Evolutionary conservation across 805 yeast species (phyloP), one percentile per base, ranked within the genome.

Genomic region (Metschnikowia lachancei): DNA sequence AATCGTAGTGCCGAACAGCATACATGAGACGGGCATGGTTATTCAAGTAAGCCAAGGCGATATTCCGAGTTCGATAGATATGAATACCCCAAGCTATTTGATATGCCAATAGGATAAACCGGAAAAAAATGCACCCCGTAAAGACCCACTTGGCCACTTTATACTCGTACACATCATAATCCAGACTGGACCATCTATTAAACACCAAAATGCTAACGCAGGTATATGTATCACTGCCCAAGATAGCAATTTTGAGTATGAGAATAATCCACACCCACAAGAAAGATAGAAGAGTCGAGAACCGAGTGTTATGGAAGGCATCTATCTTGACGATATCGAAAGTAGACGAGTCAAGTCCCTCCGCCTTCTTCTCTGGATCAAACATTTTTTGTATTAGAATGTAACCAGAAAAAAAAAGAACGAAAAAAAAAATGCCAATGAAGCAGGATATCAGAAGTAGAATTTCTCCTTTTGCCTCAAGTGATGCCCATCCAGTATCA

Each of bases 161-260:
- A 75, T 80, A 60, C 57, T 76, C 73, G 54, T 70, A 72, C 3
- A 74, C 73, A 48, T 67, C 56, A 47, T 66, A 67, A 43, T 77
- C 75, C 36, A 72, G 64, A 4, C 80, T 72, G 3, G 83, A 74
- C 92, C 92, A 85, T 38, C 78, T 71, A 58, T 85, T 78, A 62
- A 83, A 82, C 1, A 85, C 94, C 54, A 88, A 69, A 35, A 89
- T 75, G 55, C 78, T 81, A 46, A 89, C 66, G 62, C 92, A 81
- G 0, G 96, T 87, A 67, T 87, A 89, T 19, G 88, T 72, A 68
- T 89, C 97, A 1, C 86, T 76, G 1, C 73, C 85, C 40, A 81
- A 60, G 43, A 75, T 70, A 11, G 79, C 76, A 46, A 83, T 68
- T 1, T 81, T 73, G 13, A 80, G 60, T 37, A 81, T 72, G 43